Percentiles rank a stretch among this genome's conserved stretches.
phyloP scores from a whole-genome alignment of 2,329 filamentous ascomycete genomes.

The Pleomassaria siparia region DNA sequence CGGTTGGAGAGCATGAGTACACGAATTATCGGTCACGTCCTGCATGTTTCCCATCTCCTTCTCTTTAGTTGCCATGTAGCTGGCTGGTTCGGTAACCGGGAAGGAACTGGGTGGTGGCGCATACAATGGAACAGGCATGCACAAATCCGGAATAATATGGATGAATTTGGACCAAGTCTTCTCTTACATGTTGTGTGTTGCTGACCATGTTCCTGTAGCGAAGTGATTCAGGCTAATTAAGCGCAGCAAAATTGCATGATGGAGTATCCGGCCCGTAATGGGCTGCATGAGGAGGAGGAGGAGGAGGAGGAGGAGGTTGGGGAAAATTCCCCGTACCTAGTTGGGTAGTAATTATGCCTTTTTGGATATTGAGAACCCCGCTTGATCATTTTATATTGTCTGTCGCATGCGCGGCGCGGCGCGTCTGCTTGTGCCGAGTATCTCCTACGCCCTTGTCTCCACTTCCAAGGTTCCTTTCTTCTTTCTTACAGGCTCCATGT shows the following conservation, averaged over 20 bases:
- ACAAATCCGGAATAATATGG: constrained; percentile 24
- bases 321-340: no score
- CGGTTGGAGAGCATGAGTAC: neutral
- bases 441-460: no score
- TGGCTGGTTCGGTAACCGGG: constrained; percentile 2
- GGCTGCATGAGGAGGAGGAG: no score
- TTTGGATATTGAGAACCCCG: no score
- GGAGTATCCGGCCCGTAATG: no score
- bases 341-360: no score
- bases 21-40: neutral
- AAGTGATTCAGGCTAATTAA: constrained; percentile 28
- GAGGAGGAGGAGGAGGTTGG: no score
- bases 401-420: no score
- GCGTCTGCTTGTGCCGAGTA: no score
- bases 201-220: constrained; percentile 23
- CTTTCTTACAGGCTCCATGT: no score
- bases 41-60: neutral
- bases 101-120: constrained; percentile 8
- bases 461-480: no score
- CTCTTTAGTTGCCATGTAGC: constrained; percentile 1
- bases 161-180: constrained; percentile 15
- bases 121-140: constrained; percentile 1
- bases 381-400: no score
- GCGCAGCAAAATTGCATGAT: constrained; percentile 2
- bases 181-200: constrained; percentile 19